Percentiles rank a stretch among this genome's conserved stretches.
Evolutionary conservation across 805 yeast species (phyloP).

Genomic region (Saccharomycopsis schoenii): DNA sequence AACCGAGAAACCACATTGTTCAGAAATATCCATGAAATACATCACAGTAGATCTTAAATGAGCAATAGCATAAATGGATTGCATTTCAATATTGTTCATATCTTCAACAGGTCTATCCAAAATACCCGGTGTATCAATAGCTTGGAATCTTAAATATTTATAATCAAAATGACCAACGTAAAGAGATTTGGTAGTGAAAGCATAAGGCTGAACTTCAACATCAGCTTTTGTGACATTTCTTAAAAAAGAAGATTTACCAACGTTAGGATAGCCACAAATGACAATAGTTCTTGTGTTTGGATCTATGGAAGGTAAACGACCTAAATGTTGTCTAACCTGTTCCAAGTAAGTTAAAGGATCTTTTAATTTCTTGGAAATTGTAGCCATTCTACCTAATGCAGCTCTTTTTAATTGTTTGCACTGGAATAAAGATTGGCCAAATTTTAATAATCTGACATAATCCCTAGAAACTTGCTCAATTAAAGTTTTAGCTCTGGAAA

Average conservation of each 20-base stretch:
- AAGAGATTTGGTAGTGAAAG: constrained; percentile 94
- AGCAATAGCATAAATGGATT: constrained; percentile 96
- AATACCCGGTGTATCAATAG: constrained; percentile 98
- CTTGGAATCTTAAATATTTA: constrained; percentile 95
- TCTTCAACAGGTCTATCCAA: constrained; percentile 98
- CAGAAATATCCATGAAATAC: constrained; percentile 97
- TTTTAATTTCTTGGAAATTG: constrained; percentile 88
- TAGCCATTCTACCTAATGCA: constrained; percentile 99
- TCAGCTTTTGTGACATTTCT: constrained; percentile 93
- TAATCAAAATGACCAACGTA: constrained; percentile 99
- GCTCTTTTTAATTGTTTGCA: constrained; percentile 98
- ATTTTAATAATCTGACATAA: constrained; percentile 85
- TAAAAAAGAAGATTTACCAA: constrained; percentile 95
- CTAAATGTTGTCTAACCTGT: constrained; percentile 98
- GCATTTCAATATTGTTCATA: constrained; percentile 99
- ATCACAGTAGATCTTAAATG: constrained; percentile 93
- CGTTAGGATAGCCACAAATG: constrained; percentile 98
- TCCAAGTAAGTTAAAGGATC: constrained; percentile 90
- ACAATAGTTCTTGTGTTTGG: constrained; percentile 96
- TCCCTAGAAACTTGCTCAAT: constrained; percentile 96
- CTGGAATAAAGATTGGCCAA: constrained; percentile 96
- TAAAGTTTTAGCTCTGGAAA: constrained; percentile 85
- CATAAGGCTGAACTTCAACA: constrained; percentile 98
- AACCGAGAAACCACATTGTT: constrained; percentile 96
- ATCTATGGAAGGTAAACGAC: constrained; percentile 95